Evolutionary conservation across 1,284 basidiomycete genomes (phyloP), one percentile per base, ranked within the genome.

Genomic region (Malassezia pachydermatis): DNA sequence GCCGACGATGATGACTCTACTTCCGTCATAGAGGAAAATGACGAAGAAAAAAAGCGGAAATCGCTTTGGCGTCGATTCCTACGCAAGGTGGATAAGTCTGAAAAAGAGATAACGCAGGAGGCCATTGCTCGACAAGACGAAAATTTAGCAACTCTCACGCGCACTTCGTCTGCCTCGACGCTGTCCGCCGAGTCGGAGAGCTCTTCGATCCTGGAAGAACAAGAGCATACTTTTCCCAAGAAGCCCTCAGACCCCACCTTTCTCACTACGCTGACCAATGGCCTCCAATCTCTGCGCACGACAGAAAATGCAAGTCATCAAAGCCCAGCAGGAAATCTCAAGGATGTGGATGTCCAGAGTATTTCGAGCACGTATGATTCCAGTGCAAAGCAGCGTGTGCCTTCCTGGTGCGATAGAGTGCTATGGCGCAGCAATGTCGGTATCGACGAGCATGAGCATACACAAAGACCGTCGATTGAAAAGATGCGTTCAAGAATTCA

Each of bases 341-440:
- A 13, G 19, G 3, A 36, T 20, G 9, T 10, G 20, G 10, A 13
- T 10, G n/a, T 9, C 34, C 20, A 13, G 2, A 20, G 10, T 3
- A 10, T 10, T 20, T 36, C n/a, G 7, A 37, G 16, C 7, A 28
- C 24, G 5, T 77, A 76, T 59, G 76, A 77, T 48, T 74, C 74
- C 14, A 74, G 72, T 20, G 73, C 76, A 45, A 77, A 77, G 59
- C 75, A 76, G 59, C 62, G 76, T 17, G 74, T 77, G 1, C 76
- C 76, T 0, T 74, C 72, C 36, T 77, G 76, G 76, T 67, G 63
- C 50, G 67, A 70, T 41, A 62, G 67, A 4, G 62, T 70, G 10
- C 40, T 70, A n/a, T 70, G 63, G 56, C 57, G 65, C 8, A 60
- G 59, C 3, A 69, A 62, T 7, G n/a, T n/a, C n/a, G n/a, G n/a